Base-by-base conservation (phyloP, 2,329 filamentous ascomycete genomes). In the Neopestalotiopsis sp. region DNA sequence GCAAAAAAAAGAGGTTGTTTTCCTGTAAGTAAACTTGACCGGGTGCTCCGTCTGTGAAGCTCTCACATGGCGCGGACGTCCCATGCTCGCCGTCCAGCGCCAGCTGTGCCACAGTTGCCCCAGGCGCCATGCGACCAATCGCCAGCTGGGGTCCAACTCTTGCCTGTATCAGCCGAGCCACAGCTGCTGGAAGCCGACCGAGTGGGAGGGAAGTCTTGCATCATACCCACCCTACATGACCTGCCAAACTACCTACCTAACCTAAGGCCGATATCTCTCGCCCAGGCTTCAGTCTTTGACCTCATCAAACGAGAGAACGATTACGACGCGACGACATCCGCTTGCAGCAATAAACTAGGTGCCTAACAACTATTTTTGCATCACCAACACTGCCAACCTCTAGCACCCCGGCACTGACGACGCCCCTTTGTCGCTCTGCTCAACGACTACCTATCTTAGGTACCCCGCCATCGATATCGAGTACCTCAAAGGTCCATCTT, bases 191-290 rank as follows among this genome's bases (percentile, higher is more conserved):
- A 34, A 62, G 34, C 30, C 28, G 30, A 42, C 9, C 13, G 28
- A 28, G 7, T 32, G 45, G 34, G 17, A 17, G 20, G 53, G 13
- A 58, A 57, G 65, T 69, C 69, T 70, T 70, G 69, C 69, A 70
- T 70, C 69, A 70, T 70, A 70, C 68, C 38, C 28, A 34, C 40
- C 40, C 53, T 69, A 28, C 24, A 28, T 28, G 24, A 28, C 24
- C 24, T 28, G 24, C 24, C 24, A 28, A 28, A 4, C 12, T 38
- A 69, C 34, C 34, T 38, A 69, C 70, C 66, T 67, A 42, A 53
- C 20, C 56, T 53, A 17, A 53, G 45, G 42, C 30, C 34, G 17
- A 13, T 40, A 67, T 30, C 66, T 30, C 66, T 63, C 24, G 28
- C 66, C 34, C 59, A 67, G 66, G 66, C 66, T 67, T 67, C 66